Base-by-base conservation (phyloP, 805 yeast species). In the Metschnikowia cerradonensis region DNA sequence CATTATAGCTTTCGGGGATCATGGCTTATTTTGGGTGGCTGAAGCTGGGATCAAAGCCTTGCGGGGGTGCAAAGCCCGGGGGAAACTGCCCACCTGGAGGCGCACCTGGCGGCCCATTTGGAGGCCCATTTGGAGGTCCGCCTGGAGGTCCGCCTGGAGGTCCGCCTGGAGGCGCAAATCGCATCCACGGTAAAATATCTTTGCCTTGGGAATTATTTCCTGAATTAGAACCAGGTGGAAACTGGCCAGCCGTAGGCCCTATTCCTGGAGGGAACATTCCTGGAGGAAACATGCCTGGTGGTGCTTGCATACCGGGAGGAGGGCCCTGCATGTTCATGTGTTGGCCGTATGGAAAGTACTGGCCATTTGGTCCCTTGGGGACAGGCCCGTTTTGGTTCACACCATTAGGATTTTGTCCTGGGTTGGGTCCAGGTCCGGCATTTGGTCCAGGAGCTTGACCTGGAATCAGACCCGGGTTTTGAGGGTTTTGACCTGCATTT, bases 251-350 rank as follows among this genome's bases (percentile, higher is more conserved):
- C 8, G 54, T 52, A 6, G 65, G 67, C 37, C 53, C 49, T 15
- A 59, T 52, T 0, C 73, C 73, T 3, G 63, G 66, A 2, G 72
- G 74, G 22, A 61, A 62, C 71, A 70, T 65, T 6, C 73, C 73
- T 15, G 73, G 72, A 3, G 70, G 70, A 13, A 47, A 52, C 55
- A 57, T 57, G 4, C 59, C 60, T 15, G 57, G 60, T 1, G 60
- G 54, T 3, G 32, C 45, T 39, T 43, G 54, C 36, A 41, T 32
- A 14, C 45, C 47, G 4, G 45, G 45, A 6, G 52, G 50, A 10
- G 52, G 48, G 3, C 38, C 45, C 10, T 38, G 43, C 51, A 44
- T 50, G 32, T 45, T 45, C 50, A 52, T 49, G 8, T 33, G 52
- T 13, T 46, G 55, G 43, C 45, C 6, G 34, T 35, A 44, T 17